phyloP scores from a whole-genome alignment of 441 rosid genomes.

The Syzygium syzygioides region DNA sequence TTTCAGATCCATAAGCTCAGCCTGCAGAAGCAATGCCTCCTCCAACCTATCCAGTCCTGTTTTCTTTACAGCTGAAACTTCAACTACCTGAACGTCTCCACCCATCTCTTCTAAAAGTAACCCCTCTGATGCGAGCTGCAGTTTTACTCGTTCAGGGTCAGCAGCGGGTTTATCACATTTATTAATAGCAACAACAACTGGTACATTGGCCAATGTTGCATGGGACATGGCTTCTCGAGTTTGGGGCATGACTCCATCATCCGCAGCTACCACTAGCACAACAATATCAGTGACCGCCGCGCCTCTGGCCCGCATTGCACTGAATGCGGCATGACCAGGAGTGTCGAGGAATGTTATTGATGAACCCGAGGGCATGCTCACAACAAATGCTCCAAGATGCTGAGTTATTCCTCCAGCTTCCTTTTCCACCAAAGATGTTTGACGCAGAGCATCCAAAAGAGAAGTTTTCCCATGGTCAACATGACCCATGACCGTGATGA shows the following conservation, averaged over 20 bases:
- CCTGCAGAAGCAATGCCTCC: constrained; percentile 87
- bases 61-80: constrained; percentile 79
- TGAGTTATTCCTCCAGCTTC: constrained; percentile 99
- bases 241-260: constrained; percentile 97
- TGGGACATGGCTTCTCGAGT: constrained; percentile 85
- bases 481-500: constrained; percentile 89
- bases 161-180: constrained; percentile 93
- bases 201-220: constrained; percentile 81
- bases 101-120: constrained; percentile 86
- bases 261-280: constrained; percentile 93
- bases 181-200: constrained; percentile 83
- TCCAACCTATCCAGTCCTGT: constrained; percentile 76
- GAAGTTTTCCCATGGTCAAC: constrained; percentile 98
- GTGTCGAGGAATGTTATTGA: constrained; percentile 84
- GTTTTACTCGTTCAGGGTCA: constrained; percentile 71
- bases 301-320: constrained; percentile 94
- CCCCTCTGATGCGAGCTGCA: constrained; percentile 82
- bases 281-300: constrained; percentile 90
- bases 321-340: constrained; percentile 93
- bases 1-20: constrained; percentile 83
- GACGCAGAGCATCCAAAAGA: constrained; percentile 75
- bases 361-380: constrained; percentile 68
- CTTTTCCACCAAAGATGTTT: constrained; percentile 75
- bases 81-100: constrained; percentile 85
- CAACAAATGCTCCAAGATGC: constrained; percentile 90